Evolutionary conservation across 768 basidiomycete species (phyloP), one percentile per base, ranked within the genome.

Genomic region (Rubroboletus pulcherrimus): DNA sequence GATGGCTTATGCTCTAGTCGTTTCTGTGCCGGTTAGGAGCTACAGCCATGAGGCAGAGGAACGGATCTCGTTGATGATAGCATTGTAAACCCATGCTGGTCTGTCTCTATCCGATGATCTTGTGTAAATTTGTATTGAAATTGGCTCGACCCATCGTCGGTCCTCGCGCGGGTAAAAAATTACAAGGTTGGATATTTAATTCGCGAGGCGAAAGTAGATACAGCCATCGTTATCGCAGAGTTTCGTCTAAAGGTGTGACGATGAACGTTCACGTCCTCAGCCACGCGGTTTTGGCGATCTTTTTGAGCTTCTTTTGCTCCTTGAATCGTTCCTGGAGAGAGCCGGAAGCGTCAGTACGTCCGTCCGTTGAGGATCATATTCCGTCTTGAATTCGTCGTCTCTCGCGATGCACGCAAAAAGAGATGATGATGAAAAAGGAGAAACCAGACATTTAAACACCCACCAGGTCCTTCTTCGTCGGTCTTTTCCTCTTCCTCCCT

Each of bases 281-380:
- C 91, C 90, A 93, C 9, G 91, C 91, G 1, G 89, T 92, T 76
- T 91, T 92, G 38, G 89, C 89, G 9, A 91, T 83, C 74, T 92
- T 93, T 77, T 92, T 92, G 66, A 76, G 72, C 60, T 73, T 79
- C 71, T 92, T 93, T 75, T 89, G 86, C 67, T 91, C 88, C 66
- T 87, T 89, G 70, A 87, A 92, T 40, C 88, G 83, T 61, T 92
- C 89, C 90, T 91, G 68, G 44, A 58, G 55, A 61, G 56, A 35
- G 57, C 45, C 56, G 41, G 44, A 54, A 54, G 19, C 49, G 57
- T 68, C 60, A 68, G 67, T 61, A 62, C 53, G 51, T 66, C 67
- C 65, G 61, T 61, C 37, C 67, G 54, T 55, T 15, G 50, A 59
- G 58, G 57, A 38, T n/a, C 10, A 35, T 41, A 52, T 55, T 55